phyloP scores from a whole-genome alignment of 345 rosid species.

The Rhodamnia argentea region DNA sequence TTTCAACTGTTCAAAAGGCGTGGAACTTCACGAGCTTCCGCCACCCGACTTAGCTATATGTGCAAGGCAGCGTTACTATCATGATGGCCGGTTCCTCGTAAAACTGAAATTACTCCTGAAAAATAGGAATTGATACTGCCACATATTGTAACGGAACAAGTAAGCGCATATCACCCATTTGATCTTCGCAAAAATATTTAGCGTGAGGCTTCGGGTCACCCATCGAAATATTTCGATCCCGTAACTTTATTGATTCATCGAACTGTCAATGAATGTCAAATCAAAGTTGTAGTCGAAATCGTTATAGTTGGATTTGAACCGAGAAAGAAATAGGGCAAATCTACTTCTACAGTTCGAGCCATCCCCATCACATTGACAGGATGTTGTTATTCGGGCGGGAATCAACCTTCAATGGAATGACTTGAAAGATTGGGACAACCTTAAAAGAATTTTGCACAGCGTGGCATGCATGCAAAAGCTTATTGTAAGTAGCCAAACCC shows the following conservation, averaged over 20 bases:
- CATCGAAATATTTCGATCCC: neutral
- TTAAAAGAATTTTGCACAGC: neutral
- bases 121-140: neutral
- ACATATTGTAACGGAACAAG: neutral
- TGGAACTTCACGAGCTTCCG: conserved; percentile 8
- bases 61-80: neutral
- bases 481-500: neutral
- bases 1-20: neutral
- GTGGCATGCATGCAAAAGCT: neutral
- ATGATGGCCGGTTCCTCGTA: neutral
- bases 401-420: neutral
- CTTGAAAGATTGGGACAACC: neutral
- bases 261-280: neutral
- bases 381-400: neutral
- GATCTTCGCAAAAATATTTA: neutral
- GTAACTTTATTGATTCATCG: neutral
- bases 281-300: no score
- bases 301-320: neutral
- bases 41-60: neutral
- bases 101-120: neutral
- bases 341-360: neutral
- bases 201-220: neutral
- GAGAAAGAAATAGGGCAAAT: neutral
- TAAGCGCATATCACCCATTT: neutral
- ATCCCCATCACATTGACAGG: neutral